Percentiles rank a stretch among this genome's conserved stretches.
phyloP scores from a whole-genome alignment of 495 filamentous ascomycete species.

The Friedmanniomyces simplex region DNA sequence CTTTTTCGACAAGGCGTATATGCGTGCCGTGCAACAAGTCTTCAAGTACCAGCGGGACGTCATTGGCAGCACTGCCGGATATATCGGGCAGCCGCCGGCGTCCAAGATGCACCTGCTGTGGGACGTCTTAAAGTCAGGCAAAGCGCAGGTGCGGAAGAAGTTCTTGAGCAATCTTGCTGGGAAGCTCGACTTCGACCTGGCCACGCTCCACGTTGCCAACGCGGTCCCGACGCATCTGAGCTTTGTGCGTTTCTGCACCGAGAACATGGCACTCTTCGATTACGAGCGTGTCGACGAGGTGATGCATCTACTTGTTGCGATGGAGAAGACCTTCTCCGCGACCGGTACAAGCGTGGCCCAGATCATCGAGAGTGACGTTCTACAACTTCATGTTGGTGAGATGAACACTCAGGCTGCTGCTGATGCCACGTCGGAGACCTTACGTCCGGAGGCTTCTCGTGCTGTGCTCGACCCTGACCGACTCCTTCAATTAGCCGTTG shows the following conservation, averaged over 20 bases:
- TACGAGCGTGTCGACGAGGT: slow-evolving; percentile 76
- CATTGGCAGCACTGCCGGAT: slow-evolving; percentile 61
- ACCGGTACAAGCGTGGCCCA: slow-evolving; percentile 85
- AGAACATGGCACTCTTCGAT: slow-evolving; percentile 89
- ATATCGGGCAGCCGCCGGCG: slow-evolving; percentile 49
- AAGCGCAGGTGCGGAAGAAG: slow-evolving; percentile 75
- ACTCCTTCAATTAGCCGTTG: slow-evolving; percentile 61
- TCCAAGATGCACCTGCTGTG: slow-evolving; percentile 75
- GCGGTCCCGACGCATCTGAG: slow-evolving; percentile 56
- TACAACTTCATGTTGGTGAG: slow-evolving; percentile 41
- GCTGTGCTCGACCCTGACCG: slow-evolving; percentile 41
- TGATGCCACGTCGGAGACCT: background rate
- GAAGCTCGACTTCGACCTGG: slow-evolving; percentile 72
- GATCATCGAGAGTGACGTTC: slow-evolving; percentile 80
- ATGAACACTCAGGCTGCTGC: slow-evolving; percentile 17
- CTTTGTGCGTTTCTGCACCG: slow-evolving; percentile 72
- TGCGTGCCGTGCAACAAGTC: slow-evolving; percentile 76
- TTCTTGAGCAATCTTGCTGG: slow-evolving; percentile 72
- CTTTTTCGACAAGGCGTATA: slow-evolving; percentile 92
- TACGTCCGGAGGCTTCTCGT: background rate
- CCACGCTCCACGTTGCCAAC: slow-evolving; percentile 51
- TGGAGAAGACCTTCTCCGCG: slow-evolving; percentile 76
- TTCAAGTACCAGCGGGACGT: slow-evolving; percentile 83
- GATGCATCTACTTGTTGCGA: slow-evolving; percentile 58
- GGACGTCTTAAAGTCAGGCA: slow-evolving; percentile 85